phyloP scores from a whole-genome alignment of 2,329 filamentous ascomycete species.

The Aureobasidium sp. region DNA sequence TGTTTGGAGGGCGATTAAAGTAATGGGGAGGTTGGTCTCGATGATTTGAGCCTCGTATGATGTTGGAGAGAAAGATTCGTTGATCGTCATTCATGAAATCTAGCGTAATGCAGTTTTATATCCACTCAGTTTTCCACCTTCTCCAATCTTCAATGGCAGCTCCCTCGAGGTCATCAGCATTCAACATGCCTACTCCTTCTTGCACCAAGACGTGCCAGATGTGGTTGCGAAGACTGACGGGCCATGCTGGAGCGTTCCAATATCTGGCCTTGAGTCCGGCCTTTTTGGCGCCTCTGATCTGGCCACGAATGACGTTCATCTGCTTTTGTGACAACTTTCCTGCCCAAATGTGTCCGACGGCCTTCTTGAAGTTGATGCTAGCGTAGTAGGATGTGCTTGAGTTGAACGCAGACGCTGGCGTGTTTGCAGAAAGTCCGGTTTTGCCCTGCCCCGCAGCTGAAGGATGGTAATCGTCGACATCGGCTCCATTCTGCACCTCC shows the following conservation, averaged over 20 bases:
- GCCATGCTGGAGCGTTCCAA: conserved; percentile 52
- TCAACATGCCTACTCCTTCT: conserved; percentile 51
- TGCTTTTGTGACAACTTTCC: conserved; percentile 43
- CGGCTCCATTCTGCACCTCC: neutral
- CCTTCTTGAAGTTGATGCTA: conserved; percentile 48
- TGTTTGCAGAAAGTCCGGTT: conserved; percentile 32
- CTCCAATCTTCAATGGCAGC: conserved; percentile 46
- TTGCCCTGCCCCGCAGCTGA: conserved; percentile 38
- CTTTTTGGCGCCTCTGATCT: conserved; percentile 46
- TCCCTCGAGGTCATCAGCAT: conserved; percentile 50
- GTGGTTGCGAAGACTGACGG: conserved; percentile 45
- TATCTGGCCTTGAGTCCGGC: conserved; percentile 51
- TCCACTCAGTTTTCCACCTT: conserved; percentile 20
- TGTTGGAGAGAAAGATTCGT: neutral
- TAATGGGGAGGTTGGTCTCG: no score
- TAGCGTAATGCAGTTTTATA: neutral
- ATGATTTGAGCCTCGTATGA: no score
- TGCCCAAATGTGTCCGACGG: conserved; percentile 44
- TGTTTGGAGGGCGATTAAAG: neutral
- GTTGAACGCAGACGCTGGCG: conserved; percentile 39
- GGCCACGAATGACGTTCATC: conserved; percentile 41
- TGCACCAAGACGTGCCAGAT: conserved; percentile 48
- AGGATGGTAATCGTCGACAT: neutral
- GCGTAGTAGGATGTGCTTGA: conserved; percentile 59
- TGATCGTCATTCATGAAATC: neutral